Evolutionary conservation across 2,329 filamentous ascomycete species (phyloP).

Genomic region (Coniochaeta ligniaria): DNA sequence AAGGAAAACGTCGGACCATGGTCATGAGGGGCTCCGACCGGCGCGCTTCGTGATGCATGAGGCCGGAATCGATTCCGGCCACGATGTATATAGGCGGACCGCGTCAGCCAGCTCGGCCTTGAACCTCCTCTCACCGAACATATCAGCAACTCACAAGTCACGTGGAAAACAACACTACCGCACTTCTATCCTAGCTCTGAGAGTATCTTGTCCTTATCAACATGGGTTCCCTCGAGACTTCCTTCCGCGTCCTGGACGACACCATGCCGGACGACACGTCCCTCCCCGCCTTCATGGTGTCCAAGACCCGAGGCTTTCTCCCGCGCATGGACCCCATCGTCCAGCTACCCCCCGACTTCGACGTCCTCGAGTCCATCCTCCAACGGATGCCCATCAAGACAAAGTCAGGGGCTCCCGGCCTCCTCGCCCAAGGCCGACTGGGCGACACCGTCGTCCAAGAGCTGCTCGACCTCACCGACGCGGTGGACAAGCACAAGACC

Average conservation of each 20-base stretch:
- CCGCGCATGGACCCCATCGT: slow-evolving; percentile 58
- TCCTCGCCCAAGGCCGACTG: slow-evolving; percentile 67
- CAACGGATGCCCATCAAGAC: slow-evolving; percentile 75
- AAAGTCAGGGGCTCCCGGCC: slow-evolving; percentile 63
- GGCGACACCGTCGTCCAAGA: slow-evolving; percentile 67
- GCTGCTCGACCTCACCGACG: slow-evolving; percentile 68
- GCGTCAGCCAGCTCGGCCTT: slow-evolving; percentile 4
- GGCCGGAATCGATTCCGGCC: slow-evolving; percentile 43
- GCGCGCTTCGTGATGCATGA: slow-evolving; percentile 7
- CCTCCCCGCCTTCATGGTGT: slow-evolving; percentile 72
- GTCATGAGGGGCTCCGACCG: neutral
- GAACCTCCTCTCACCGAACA: slow-evolving; percentile 4
- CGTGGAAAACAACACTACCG: neutral
- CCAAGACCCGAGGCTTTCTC: slow-evolving; percentile 66
- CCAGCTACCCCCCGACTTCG: slow-evolving; percentile 66
- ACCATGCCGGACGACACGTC: slow-evolving; percentile 53
- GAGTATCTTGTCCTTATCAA: slow-evolving; percentile 10
- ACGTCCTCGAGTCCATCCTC: slow-evolving; percentile 63
- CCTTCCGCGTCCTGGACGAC: slow-evolving; percentile 58
- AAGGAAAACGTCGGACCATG: slow-evolving; percentile 1
- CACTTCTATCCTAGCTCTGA: neutral
- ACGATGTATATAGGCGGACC: slow-evolving; percentile 37
- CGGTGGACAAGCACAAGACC: slow-evolving; percentile 64
- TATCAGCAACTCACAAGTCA: neutral
- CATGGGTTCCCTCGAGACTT: slow-evolving; percentile 33